Evolutionary conservation across 1,284 basidiomycete species (phyloP), one percentile per base, ranked within the genome.

Genomic region (Tylopilus orsonianus): DNA sequence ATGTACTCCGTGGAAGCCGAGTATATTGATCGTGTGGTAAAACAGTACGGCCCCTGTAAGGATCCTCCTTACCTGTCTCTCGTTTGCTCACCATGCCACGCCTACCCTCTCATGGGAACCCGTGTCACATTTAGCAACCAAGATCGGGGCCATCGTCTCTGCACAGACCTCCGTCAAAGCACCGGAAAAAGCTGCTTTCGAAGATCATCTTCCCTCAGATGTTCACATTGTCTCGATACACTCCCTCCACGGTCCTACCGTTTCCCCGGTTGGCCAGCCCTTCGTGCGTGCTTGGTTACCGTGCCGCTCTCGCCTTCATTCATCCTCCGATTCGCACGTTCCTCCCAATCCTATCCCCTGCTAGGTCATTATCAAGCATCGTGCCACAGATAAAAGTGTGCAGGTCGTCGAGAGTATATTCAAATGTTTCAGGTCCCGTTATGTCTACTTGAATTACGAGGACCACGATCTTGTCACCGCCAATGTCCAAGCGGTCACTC

Each of bases 111-210:
- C 16, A 37, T 47, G 36, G 35, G 52, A 35, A 53, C 23, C 10
- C 3, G n/a, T n/a, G n/a, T n/a, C 35, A 36, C 35, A 8, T 42
- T 5, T 60, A 94, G 92, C 94, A 9, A 97, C 94, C 4, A 98
- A 97, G 71, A 71, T 95, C 16, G 84, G 91, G 18, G 90, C 96
- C 1, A 87, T 97, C 42, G 95, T 99, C 7, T 84, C 93, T 1
- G 96, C 93, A 0, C 96, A 99, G 70, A 98, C 96, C 0, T 95
- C 92, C 1, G 96, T 98, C 49, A 99, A 99, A 68, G 91, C 93
- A 0, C 97, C 97, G 0, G 96, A 99, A 66, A 85, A 81, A 56
- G 79, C 69, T 1, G 96, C 97, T 0, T 99, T 99, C 63, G 95
- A 99, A 56, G 82, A 82, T 46, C 79, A 93, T 62, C 82, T 98